These are phyloP conservation scores for Dichotomocladium elegans DNA, from an alignment of 371 early-diverging fungal species.

Conservation along the genomic window DNA sequence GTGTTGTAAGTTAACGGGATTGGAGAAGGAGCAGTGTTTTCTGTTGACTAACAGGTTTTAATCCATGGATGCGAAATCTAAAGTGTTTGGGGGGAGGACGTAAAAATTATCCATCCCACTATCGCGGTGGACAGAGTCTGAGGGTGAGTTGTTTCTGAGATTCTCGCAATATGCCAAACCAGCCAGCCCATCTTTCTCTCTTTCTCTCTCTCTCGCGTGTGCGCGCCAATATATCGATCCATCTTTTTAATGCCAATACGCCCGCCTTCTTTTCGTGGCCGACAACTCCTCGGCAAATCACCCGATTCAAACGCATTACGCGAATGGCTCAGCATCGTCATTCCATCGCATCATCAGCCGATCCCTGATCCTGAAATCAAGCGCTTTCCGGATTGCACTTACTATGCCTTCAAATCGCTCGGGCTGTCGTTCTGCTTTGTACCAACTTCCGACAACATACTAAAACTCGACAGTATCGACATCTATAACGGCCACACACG, in stretches of 20 bases:
- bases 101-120: too few relatives aligned
- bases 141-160: too few relatives aligned
- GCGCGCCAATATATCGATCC: too few relatives aligned
- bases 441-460: background rate
- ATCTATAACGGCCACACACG: constrained; percentile 39
- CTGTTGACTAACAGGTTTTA: too few relatives aligned
- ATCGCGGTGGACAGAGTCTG: too few relatives aligned
- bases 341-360: background rate
- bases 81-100: too few relatives aligned
- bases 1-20: too few relatives aligned
- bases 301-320: background rate
- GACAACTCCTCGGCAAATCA: background rate
- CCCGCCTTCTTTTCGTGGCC: constrained; percentile 1
- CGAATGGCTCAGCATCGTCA: background rate
- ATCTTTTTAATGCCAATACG: constrained; percentile 3
- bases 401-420: constrained; percentile 33
- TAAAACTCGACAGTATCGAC: constrained; percentile 33
- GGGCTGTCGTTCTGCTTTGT: constrained; percentile 43
- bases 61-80: too few relatives aligned
- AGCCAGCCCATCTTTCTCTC: too few relatives aligned
- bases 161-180: too few relatives aligned
- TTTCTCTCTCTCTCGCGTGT: too few relatives aligned
- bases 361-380: constrained; percentile 8
- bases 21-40: too few relatives aligned
- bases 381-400: constrained; percentile 25